Evolutionary conservation across 2,329 filamentous ascomycete species (phyloP).

Genomic region (Penicillium corylophilum): DNA sequence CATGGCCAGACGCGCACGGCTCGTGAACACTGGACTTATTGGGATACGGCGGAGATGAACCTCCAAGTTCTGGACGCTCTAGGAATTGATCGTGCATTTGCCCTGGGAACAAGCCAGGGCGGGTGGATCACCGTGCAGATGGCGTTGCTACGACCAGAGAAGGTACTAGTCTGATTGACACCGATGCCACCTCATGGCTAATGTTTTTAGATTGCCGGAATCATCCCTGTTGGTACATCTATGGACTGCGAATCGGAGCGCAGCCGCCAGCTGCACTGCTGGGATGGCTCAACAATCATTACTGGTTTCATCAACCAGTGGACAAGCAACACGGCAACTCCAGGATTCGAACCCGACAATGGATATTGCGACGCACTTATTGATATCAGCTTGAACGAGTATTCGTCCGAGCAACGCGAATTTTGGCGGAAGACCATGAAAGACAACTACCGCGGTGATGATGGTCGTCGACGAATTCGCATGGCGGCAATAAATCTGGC

Average conservation of each 20-base stretch:
- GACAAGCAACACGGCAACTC: slow-evolving; percentile 39
- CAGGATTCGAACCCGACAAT: slow-evolving; percentile 44
- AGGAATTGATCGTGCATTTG: slow-evolving; percentile 46
- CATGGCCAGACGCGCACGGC: slow-evolving; percentile 51
- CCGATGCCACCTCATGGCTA: neutral
- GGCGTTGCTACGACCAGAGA: slow-evolving; percentile 52
- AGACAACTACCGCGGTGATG: slow-evolving; percentile 50
- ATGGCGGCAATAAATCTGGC: slow-evolving; percentile 53
- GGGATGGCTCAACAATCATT: slow-evolving; percentile 43
- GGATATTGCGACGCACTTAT: slow-evolving; percentile 49
- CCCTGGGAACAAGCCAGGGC: slow-evolving; percentile 54
- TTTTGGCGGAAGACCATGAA: slow-evolving; percentile 49
- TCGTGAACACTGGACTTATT: slow-evolving; percentile 53
- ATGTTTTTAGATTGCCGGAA: slow-evolving; percentile 46
- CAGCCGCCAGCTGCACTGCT: slow-evolving; percentile 49
- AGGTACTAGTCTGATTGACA: slow-evolving; percentile 28
- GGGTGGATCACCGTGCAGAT: slow-evolving; percentile 55
- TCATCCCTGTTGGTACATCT: slow-evolving; percentile 54
- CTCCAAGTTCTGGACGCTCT: slow-evolving; percentile 55
- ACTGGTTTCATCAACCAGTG: slow-evolving; percentile 40
- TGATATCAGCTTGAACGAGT: slow-evolving; percentile 48
- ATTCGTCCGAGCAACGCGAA: slow-evolving; percentile 35
- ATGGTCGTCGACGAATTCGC: slow-evolving; percentile 46
- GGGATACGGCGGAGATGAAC: slow-evolving; percentile 56
- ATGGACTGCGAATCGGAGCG: slow-evolving; percentile 51